Base-by-base conservation (phyloP, 2,329 filamentous ascomycete genomes). In the Xylaria sp. region DNA sequence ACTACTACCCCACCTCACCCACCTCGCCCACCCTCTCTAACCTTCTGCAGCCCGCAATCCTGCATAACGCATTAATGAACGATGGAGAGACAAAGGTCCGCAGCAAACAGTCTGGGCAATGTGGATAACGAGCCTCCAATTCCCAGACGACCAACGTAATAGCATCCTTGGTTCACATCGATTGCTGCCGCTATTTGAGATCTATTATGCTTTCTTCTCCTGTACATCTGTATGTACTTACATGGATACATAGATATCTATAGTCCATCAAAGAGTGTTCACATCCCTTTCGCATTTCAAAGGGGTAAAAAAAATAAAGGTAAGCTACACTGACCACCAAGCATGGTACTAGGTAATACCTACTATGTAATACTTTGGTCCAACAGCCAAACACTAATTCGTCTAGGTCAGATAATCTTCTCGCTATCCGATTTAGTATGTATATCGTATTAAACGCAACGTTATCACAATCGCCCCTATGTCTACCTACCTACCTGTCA, bases 21-120 rank as follows among this genome's bases (percentile, higher is more conserved):
- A 62, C 45, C 53, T 25, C 59, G 43, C 23, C 56, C 23, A n/a
- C 57, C 45, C 53, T 25, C 59, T 52, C 23, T 60, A 30, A n/a
- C 57, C 61, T n/a, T n/a, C 64, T 23, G 10, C 20, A 67, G 34
- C 55, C 60, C 30, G 46, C 65, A 64, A 57, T 66, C 52, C 53
- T 60, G 48, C 55, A 63, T 67, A 25, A 67, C 41, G 65, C 55
- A 63, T 67, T 67, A 32, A 67, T 50, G 65, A 60, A 60, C 39
- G 36, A 60, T 59, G 60, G 65, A 25, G 52, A 63, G 64, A 30
- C 32, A 58, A 66, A 62, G 45, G 32, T 39, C 34, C 41, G 50
- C 63, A 28, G 50, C 25, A 41, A 55, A 39, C 59, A 25, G 46
- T 57, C 53, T 52, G 46, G 30, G 30, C 32, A 43, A 48, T 28